Evolutionary conservation across 2,329 filamentous ascomycete genomes (phyloP).

Genomic region (Didymella segeticola): DNA sequence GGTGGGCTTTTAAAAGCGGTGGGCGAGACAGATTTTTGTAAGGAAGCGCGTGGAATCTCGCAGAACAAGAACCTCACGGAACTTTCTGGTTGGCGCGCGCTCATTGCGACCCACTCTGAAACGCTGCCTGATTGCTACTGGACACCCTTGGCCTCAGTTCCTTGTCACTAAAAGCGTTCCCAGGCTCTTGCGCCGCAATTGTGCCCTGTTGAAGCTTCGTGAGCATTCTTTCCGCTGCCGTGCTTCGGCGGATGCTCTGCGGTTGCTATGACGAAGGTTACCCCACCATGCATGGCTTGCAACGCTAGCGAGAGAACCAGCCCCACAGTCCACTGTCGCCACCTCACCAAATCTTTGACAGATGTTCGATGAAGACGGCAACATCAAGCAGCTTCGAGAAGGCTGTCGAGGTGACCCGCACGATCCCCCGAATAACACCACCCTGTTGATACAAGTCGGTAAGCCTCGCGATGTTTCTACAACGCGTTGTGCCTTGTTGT

Average conservation of each 20-base stretch:
- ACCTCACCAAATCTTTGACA: conserved; percentile 10
- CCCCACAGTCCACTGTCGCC: conserved; percentile 17
- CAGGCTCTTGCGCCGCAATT: conserved; percentile 7
- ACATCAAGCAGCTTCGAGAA: conserved; percentile 11
- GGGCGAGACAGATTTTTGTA: conserved; percentile 27
- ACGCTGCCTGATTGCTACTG: conserved; percentile 27
- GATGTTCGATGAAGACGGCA: background rate
- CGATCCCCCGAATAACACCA: background rate
- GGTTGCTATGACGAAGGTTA: conserved; percentile 21
- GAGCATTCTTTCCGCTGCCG: conserved; percentile 14
- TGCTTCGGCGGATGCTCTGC: conserved; percentile 9
- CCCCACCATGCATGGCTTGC: conserved; percentile 13
- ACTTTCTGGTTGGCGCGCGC: conserved; percentile 29
- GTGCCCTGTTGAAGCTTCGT: conserved; percentile 13
- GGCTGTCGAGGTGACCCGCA: background rate
- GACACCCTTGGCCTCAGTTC: conserved; percentile 11
- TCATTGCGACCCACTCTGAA: conserved; percentile 28
- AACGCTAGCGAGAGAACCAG: background rate
- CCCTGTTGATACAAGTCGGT: background rate
- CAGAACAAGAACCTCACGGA: conserved; percentile 18
- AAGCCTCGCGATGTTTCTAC: background rate
- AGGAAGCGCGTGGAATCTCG: conserved; percentile 27
- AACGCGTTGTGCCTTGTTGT: background rate
- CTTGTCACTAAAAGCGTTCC: conserved; percentile 11
- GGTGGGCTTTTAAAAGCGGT: conserved; percentile 38